Percentiles rank a stretch among this genome's conserved stretches.
phyloP scores from a whole-genome alignment of 441 rosid genomes.

The Oxalis stricta region DNA sequence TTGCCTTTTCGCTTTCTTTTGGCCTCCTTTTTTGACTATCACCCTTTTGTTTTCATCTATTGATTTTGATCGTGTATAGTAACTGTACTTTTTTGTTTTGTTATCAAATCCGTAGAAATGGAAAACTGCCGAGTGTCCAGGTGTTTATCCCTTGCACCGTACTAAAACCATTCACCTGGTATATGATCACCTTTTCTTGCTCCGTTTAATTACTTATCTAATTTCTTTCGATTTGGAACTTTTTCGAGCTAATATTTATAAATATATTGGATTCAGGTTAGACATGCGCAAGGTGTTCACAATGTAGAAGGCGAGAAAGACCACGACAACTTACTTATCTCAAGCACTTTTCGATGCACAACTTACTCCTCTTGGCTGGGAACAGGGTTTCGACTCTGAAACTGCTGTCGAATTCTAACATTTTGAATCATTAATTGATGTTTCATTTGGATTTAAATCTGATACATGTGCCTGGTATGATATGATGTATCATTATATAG shows the following conservation, averaged over 20 bases:
- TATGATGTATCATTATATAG: slow-evolving; percentile 11
- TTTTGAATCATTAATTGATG: background rate
- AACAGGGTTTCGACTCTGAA: slow-evolving; percentile 14
- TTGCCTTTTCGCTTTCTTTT: no score
- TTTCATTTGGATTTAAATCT: background rate
- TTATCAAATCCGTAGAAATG: background rate
- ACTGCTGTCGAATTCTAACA: background rate
- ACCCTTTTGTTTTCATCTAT: no score
- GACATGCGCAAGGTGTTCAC: slow-evolving; percentile 49
- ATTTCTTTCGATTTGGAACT: background rate
- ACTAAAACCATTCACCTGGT: slow-evolving; percentile 51
- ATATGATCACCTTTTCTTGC: slow-evolving; percentile 3
- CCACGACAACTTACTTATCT: slow-evolving; percentile 15
- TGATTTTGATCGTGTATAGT: no score
- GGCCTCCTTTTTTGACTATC: no score
- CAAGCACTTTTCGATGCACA: slow-evolving; percentile 36
- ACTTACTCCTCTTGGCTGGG: slow-evolving; percentile 47
- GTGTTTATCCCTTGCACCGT: slow-evolving; percentile 38
- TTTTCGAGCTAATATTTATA: background rate
- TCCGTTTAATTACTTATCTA: background rate
- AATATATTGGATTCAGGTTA: slow-evolving; percentile 18
- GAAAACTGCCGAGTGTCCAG: background rate
- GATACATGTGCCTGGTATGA: background rate
- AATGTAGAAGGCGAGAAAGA: slow-evolving; percentile 42
- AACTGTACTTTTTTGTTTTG: no score